These are phyloP conservation scores for Globisporangium paddicum DNA, from an alignment of 352 stramenopile genomes.

Conservation along the genomic window DNA sequence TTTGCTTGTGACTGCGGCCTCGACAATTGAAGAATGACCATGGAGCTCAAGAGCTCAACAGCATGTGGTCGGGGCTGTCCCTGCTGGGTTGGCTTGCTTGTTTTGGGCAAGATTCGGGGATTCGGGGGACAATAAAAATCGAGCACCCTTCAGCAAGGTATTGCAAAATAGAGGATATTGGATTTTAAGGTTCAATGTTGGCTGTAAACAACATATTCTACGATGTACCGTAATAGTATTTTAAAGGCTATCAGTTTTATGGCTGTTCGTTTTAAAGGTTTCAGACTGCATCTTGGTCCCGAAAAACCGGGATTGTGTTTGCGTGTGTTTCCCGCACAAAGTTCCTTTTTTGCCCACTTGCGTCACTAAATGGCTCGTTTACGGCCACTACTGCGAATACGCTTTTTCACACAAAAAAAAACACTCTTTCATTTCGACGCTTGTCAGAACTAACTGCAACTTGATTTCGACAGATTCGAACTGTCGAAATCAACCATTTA, in stretches of 20 bases:
- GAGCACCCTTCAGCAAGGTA: neutral
- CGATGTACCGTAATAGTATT: neutral
- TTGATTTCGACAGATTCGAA: too few relatives aligned
- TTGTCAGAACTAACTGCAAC: too few relatives aligned
- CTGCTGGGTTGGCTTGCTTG: neutral
- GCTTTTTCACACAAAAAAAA: too few relatives aligned
- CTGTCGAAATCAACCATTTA: too few relatives aligned
- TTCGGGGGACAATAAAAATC: neutral
- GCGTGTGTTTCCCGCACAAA: neutral
- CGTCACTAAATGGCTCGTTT: neutral
- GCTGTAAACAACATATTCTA: neutral
- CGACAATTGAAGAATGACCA: conserved; percentile 36
- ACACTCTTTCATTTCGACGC: too few relatives aligned
- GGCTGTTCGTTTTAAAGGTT: too few relatives aligned
- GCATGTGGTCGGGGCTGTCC: neutral
- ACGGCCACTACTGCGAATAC: neutral
- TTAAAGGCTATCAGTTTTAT: neutral
- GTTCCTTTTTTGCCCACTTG: too few relatives aligned
- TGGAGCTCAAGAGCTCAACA: neutral
- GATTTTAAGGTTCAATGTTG: neutral
- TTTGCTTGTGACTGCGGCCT: neutral
- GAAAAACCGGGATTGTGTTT: neutral
- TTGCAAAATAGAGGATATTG: neutral
- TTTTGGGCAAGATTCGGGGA: conserved; percentile 6
- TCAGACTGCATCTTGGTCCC: neutral